Evolutionary conservation across 495 filamentous ascomycete genomes (phyloP), one percentile per base, ranked within the genome.

Genomic region (Aspergillus bridgeri): DNA sequence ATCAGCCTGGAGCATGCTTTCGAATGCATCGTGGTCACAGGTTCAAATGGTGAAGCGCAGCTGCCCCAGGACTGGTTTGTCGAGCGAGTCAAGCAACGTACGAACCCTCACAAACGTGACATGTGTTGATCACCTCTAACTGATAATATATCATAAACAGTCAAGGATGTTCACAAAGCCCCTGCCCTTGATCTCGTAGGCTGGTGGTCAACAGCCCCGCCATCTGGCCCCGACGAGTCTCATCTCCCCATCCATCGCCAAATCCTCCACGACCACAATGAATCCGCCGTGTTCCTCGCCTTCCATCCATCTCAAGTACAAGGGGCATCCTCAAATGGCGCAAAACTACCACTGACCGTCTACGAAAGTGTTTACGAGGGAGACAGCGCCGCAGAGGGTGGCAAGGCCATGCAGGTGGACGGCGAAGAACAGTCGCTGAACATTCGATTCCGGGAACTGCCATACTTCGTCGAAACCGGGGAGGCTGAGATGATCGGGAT

Each of bases 401-500:
- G 87, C 60, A 83, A 85, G 63, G 80, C 81, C 33, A 92, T 95
- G 87, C 86, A 89, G 57, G 72, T 82, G 15, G 90, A 92, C 62
- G 83, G 82, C 43, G 85, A 88, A 56, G 78, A 81, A 56, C 69
- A 58, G 64, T 69, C 53, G 9, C 65, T 83, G 48, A 81, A 77
- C 11, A 78, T 96, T 21, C 84, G 83, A 58, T 98, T 97, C 75
- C 82, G 88, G 22, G 89, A 93, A 67, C 69, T 97, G 27, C 86
- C 87, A 18, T 97, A 93, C 69, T 83, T 86, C 0, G 85, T 97
- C 18, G 94, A 99, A 69, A 97, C 91, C 0, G 90, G 89, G 17
- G 91, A 98, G 70, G 89, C 94, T 7, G 95, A 99, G 75, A 97
- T 98, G 92, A 97, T 99, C 63, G 85, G 86, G 42, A 86, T 98